Evolutionary conservation across 768 basidiomycete genomes (phyloP).

Genomic region (Mycena olivaceomarginata): DNA sequence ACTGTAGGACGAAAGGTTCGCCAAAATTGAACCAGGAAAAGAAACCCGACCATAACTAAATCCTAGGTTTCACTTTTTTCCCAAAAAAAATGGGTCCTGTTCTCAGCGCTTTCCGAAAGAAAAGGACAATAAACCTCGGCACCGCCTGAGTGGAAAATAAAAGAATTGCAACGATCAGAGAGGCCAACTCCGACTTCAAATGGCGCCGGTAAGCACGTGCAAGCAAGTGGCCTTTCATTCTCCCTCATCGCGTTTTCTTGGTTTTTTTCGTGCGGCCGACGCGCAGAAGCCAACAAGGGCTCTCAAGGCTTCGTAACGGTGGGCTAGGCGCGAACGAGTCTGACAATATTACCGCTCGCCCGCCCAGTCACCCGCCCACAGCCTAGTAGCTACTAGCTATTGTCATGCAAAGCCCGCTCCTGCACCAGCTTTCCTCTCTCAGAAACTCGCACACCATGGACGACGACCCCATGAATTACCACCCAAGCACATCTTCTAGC

Average conservation of each 20-base stretch:
- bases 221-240: neutral
- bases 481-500: neutral
- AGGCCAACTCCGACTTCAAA: no score
- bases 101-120: no score
- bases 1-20: no score
- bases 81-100: no score
- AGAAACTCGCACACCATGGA: slow-evolving; percentile 29
- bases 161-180: no score
- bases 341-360: slow-evolving; percentile 1
- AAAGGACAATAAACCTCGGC: no score
- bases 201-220: no score
- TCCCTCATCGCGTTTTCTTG: slow-evolving; percentile 2
- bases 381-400: neutral
- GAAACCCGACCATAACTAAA: no score
- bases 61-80: no score
- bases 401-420: slow-evolving; percentile 39
- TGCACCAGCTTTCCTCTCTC: slow-evolving; percentile 41
- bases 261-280: no score
- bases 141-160: no score
- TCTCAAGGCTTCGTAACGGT: neutral
- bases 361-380: slow-evolving; percentile 16
- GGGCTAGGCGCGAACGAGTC: neutral
- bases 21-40: no score
- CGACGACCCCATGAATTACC: slow-evolving; percentile 25
- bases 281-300: neutral